phyloP scores from a whole-genome alignment of 352 stramenopile genomes.

The Phytophthora quininea region DNA sequence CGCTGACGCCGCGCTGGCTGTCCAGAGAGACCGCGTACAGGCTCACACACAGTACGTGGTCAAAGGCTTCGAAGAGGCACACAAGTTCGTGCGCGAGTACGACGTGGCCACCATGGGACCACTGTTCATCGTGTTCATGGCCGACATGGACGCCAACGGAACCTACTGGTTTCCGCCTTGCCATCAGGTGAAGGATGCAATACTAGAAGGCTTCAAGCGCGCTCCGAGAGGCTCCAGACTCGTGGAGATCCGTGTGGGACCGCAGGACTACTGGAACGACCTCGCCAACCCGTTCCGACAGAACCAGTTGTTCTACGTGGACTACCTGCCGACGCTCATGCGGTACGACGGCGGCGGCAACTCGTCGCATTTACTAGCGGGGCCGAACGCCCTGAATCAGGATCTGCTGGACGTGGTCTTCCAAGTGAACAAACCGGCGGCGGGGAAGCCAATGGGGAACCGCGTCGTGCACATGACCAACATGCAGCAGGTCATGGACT shows the following conservation, averaged over 20 bases:
- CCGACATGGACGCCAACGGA: slow-evolving; percentile 66
- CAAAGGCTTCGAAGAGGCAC: slow-evolving; percentile 69
- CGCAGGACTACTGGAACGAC: slow-evolving; percentile 68
- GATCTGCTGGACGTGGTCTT: slow-evolving; percentile 79
- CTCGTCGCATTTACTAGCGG: slow-evolving; percentile 71
- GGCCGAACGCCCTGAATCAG: slow-evolving; percentile 66
- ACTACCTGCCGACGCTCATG: slow-evolving; percentile 78
- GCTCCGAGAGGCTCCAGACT: slow-evolving; percentile 65
- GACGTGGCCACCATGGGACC: slow-evolving; percentile 63
- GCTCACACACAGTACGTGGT: slow-evolving; percentile 68
- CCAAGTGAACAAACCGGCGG: slow-evolving; percentile 47
- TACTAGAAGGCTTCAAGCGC: slow-evolving; percentile 64
- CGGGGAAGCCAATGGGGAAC: slow-evolving; percentile 48
- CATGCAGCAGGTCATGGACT: slow-evolving; percentile 52
- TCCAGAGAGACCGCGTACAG: slow-evolving; percentile 45
- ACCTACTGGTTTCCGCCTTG: slow-evolving; percentile 85
- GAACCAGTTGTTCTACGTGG: slow-evolving; percentile 86
- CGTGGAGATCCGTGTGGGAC: slow-evolving; percentile 73
- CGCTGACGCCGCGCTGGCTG: slow-evolving; percentile 25
- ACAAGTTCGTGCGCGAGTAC: slow-evolving; percentile 83
- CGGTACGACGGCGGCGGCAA: slow-evolving; percentile 81
- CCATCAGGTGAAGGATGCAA: slow-evolving; percentile 56
- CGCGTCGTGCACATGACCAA: slow-evolving; percentile 52
- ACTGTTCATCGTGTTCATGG: slow-evolving; percentile 82
- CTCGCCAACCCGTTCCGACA: slow-evolving; percentile 77